Base-by-base conservation (phyloP, 495 filamentous ascomycete genomes). In the Letharia lupina region DNA sequence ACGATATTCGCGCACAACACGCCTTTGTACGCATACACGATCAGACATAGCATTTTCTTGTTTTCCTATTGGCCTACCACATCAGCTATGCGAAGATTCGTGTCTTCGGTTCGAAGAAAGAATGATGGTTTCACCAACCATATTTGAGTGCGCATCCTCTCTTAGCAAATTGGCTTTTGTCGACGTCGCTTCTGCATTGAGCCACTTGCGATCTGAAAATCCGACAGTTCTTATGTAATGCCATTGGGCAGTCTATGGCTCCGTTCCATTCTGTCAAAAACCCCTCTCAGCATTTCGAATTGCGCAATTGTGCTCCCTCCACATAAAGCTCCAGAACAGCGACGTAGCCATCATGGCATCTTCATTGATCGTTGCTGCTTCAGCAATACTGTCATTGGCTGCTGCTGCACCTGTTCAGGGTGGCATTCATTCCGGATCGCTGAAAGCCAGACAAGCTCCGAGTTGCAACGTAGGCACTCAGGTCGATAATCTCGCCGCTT, bases 391-490 rank as follows among this genome's bases (percentile, higher is more conserved):
- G 28, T 33, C 52, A 0, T 35, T 56, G 35, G 52, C 52, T 56
- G 28, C 52, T 56, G 52, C 52, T 33, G 52, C 52, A 18, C 52
- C 52, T 16, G 12, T 56, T 35, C 52, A 16, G 4, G 52, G n/a
- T 33, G 13, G 52, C 6, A 35, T 5, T 56, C 15, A 2, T 1
- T 16, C 28, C 2, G 52, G 52, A 33, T 56, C 52, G 11, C 28
- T 56, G 28, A 31, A 56, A 56, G 52, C 52, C 28, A 33, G 52
- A 56, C 52, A 56, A 18, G 52, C 52, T 33, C 52, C 28, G 52
- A 56, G 28, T 56, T 56, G 52, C 52, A 56, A 56, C 15, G 35
- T 35, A 15, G 52, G 52, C 28, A 56, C 52, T 56, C 52, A 56
- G 13, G 28, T 35, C 28, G 5, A 6, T 6, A 56, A 56, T 35